Conservation (phyloP, 306 rosid genomes). For the Benincasa hispida region DNA sequence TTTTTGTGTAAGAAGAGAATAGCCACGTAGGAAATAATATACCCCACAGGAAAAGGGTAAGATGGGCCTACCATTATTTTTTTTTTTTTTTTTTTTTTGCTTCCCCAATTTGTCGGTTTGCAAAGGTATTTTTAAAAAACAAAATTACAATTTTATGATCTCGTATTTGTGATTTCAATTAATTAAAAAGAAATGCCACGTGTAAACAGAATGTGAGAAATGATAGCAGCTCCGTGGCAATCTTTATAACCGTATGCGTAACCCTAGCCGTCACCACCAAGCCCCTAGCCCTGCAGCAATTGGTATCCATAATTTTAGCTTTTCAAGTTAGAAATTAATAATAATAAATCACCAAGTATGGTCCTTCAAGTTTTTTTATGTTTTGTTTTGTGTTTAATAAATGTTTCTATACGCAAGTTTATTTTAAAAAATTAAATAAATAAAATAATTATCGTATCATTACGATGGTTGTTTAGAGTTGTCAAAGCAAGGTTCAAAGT, state of each 20-base stretch:
- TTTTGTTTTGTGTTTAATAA: too few relatives aligned
- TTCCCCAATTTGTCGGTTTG: background rate
- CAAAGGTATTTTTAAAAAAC: too few relatives aligned
- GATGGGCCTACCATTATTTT: conserved; percentile 5
- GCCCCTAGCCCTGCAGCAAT: background rate
- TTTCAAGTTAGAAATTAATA: background rate
- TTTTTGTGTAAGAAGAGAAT: background rate
- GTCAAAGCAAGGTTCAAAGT: too few relatives aligned
- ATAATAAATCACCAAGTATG: too few relatives aligned
- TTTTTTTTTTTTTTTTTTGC: background rate
- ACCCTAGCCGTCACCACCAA: conserved; percentile 27
- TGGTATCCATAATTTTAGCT: background rate
- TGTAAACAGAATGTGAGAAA: background rate
- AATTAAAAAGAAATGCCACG: background rate
- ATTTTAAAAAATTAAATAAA: too few relatives aligned
- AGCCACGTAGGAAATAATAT: background rate
- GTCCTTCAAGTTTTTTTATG: too few relatives aligned
- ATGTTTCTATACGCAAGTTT: too few relatives aligned
- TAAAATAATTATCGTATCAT: too few relatives aligned
- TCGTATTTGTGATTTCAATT: too few relatives aligned
- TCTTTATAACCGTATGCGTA: conserved; percentile 8
- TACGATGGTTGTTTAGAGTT: too few relatives aligned
- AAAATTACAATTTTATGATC: too few relatives aligned
- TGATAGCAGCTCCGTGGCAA: background rate
- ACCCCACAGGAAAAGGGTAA: background rate